phyloP scores from a whole-genome alignment of 371 early-diverging fungal species.

The Fennellomyces sp. region DNA sequence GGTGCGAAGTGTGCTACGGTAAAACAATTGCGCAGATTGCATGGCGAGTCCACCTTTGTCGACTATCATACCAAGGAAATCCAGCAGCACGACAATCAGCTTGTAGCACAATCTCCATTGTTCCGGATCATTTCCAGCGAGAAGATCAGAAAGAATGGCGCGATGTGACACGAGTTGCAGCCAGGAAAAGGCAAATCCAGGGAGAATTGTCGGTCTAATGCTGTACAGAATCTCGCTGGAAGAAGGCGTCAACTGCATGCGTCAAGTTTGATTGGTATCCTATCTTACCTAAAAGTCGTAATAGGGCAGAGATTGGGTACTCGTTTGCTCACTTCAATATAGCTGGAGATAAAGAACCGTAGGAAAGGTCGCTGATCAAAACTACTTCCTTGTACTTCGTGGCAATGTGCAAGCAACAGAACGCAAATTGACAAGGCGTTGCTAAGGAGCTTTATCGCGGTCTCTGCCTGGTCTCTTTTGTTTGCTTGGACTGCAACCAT shows the following conservation, averaged over 20 bases:
- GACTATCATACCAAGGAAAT: constrained; percentile 87
- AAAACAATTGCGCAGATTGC: constrained; percentile 79
- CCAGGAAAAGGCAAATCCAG: constrained; percentile 97
- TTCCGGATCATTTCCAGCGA: constrained; percentile 46
- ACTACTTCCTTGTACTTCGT: constrained; percentile 70
- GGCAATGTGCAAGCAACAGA: constrained; percentile 80
- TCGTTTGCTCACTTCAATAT: constrained; percentile 77
- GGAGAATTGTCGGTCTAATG: constrained; percentile 83
- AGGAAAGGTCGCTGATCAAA: constrained; percentile 94
- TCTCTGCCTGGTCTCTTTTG: constrained; percentile 47
- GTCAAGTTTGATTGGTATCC: neutral
- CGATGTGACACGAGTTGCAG: constrained; percentile 91
- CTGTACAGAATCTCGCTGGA: constrained; percentile 83
- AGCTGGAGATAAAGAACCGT: constrained; percentile 84
- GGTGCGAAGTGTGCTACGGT: constrained; percentile 88
- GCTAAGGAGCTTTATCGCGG: constrained; percentile 63
- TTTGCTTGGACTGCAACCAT: constrained; percentile 39
- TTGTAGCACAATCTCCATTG: constrained; percentile 86
- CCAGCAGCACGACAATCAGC: constrained; percentile 78
- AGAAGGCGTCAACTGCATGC: neutral
- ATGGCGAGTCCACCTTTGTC: constrained; percentile 57
- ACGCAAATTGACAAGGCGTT: constrained; percentile 85
- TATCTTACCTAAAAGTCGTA: constrained; percentile 32
- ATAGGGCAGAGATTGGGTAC: constrained; percentile 34
- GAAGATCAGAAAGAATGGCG: constrained; percentile 84